Conservation (phyloP, 108 stramenopile species). For the Licmophora abbreviata region DNA sequence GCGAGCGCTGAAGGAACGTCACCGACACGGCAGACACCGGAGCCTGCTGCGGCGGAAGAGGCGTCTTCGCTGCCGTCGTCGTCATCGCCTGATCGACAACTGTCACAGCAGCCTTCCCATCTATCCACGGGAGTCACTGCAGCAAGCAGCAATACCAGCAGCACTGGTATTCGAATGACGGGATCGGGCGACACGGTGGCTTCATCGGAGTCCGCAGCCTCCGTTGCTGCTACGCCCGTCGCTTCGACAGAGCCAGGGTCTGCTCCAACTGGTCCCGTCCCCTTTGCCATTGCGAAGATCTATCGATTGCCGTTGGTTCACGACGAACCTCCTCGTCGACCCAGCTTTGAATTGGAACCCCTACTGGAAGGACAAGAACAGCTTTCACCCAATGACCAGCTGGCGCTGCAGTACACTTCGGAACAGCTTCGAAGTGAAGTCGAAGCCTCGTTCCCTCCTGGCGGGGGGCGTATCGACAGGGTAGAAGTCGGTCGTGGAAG, state of each 20-base stretch:
- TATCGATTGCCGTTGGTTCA: constrained; percentile 27
- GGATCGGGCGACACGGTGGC: too few species aligned
- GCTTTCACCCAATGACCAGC: not conserved
- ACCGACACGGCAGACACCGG: too few species aligned
- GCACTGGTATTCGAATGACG: not conserved
- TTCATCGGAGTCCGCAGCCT: too few species aligned
- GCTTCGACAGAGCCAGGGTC: too few species aligned
- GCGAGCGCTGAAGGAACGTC: too few species aligned
- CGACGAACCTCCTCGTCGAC: not conserved
- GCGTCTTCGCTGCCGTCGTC: too few species aligned
- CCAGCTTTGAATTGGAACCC: too few species aligned
- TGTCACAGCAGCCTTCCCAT: too few species aligned
- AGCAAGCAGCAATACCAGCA: not conserved
- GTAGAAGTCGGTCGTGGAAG: constrained; percentile 4
- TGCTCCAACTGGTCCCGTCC: constrained; percentile 24
- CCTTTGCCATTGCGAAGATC: constrained; percentile 60
- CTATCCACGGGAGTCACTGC: too few species aligned
- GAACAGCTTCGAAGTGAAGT: constrained; percentile 44
- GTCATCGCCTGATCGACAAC: too few species aligned
- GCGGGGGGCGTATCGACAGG: constrained; percentile 55
- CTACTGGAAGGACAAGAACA: not conserved
- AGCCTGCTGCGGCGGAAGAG: too few species aligned
- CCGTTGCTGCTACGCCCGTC: too few species aligned
- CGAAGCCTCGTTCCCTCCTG: constrained; percentile 41
- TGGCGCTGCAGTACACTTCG: constrained; percentile 6